These are phyloP conservation scores for Beauveria sp. DNA, from an alignment of 2,329 filamentous ascomycete species.

Conservation along the genomic window DNA sequence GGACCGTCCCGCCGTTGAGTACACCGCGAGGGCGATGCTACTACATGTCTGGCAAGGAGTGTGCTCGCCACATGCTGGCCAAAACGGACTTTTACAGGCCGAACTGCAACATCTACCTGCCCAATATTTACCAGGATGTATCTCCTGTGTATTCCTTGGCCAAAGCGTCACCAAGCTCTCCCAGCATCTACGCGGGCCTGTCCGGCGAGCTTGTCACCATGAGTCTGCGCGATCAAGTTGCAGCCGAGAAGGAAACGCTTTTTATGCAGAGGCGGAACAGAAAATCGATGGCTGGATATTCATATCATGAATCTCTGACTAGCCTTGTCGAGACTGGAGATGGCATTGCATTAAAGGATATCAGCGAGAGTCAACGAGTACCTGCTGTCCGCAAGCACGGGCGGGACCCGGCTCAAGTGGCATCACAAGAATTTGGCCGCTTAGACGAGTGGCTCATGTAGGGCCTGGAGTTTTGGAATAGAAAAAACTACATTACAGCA, in stretches of 20 bases:
- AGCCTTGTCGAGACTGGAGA: conserved; percentile 10
- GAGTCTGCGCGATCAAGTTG: conserved; percentile 8
- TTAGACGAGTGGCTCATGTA: conserved; percentile 8
- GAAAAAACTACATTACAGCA: neutral
- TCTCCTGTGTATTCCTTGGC: conserved; percentile 32
- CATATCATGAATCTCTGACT: conserved; percentile 2
- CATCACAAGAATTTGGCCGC: neutral
- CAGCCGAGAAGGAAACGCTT: neutral
- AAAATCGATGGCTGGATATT: neutral
- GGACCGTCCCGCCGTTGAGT: conserved; percentile 14
- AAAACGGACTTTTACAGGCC: conserved; percentile 33
- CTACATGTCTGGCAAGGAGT: conserved; percentile 21
- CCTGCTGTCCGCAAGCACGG: conserved; percentile 6
- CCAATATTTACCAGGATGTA: conserved; percentile 16
- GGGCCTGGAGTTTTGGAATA: neutral
- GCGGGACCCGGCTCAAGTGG: neutral
- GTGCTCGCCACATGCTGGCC: conserved; percentile 35
- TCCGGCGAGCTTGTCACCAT: conserved; percentile 34
- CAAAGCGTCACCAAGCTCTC: conserved; percentile 29
- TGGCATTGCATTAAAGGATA: conserved; percentile 5
- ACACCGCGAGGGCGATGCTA: conserved; percentile 23
- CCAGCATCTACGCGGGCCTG: conserved; percentile 36
- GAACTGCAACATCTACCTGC: conserved; percentile 34
- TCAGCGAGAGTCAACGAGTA: conserved; percentile 5
- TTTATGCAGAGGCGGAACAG: neutral